Base-by-base conservation (phyloP, 2,329 filamentous ascomycete species). In the Aspergillus hortae region DNA sequence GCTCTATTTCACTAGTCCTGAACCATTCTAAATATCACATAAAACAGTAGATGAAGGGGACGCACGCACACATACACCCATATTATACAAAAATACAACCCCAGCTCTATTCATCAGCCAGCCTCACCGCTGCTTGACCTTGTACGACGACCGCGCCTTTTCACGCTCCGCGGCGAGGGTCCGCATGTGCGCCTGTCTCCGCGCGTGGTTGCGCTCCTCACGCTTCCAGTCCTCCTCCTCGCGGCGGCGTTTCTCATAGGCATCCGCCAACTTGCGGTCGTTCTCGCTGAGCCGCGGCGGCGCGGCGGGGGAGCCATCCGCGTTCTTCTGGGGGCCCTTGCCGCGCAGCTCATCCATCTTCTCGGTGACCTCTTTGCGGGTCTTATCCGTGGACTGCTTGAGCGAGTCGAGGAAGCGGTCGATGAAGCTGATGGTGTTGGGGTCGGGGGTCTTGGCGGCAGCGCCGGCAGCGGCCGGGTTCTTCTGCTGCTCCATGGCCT, bases 181-280 rank as follows among this genome's bases (percentile, higher is more conserved):
- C 52, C 51, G 47, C 55, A 64, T 41, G 46, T 69, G 58, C 19
- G 64, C 61, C 25, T 61, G 53, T 41, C 66, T 60, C 6, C 63
- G 64, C 15, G 68, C 62, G 46, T 71, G 66, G 30, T 71, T 73
- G 14, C 65, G 62, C 52, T 70, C 61, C 48, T 71, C 66, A 41
- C 69, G 67, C 49, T 67, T 68, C 50, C 57, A 62, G 6, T 61
- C 58, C 45, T 68, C 60, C 42, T 70, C 65, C 49, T 68, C 61
- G 30, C 53, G 58, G 25, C 66, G 56, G 33, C 58, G 61, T 45
- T 59, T 57, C 51, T 70, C 66, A 40, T 70, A 70, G 32, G 64
- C 57, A 14, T 53, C 56, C 9, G 64, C 64, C 36, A 60, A 60
- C 52, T 62, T 64, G 35, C 67, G 58, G 49, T 71, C 66, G 50